phyloP scores from a whole-genome alignment of 176 grass and related monocot species.

The Hsuehochloa calcarea region DNA sequence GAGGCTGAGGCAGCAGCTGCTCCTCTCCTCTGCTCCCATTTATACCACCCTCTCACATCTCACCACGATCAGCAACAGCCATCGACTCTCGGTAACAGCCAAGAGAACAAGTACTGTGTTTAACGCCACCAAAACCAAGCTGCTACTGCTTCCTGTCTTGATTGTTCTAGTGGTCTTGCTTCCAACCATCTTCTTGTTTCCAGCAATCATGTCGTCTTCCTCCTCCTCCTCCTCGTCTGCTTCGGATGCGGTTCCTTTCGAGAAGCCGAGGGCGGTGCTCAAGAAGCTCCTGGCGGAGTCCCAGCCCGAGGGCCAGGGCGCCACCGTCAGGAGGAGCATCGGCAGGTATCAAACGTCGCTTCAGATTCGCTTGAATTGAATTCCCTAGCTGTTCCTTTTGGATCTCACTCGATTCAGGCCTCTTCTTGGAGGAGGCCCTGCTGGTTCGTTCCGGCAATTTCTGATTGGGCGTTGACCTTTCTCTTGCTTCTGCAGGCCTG shows the following conservation, averaged over 20 bases:
- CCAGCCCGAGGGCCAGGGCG: constrained; percentile 72
- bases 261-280: constrained; percentile 57
- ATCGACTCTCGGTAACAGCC: not conserved
- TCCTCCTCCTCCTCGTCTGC: not conserved
- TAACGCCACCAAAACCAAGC: not conserved
- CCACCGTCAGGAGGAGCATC: constrained; percentile 79
- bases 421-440: not conserved
- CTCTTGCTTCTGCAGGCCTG: constrained; percentile 36
- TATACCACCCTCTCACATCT: constrained; percentile 25
- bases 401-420: not conserved
- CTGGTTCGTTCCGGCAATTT: not conserved
- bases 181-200: not conserved
- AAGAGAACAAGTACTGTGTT: not conserved
- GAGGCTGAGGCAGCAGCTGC: constrained; percentile 13
- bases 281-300: constrained; percentile 68
- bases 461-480: not conserved
- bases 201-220: constrained; percentile 29
- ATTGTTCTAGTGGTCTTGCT: not conserved
- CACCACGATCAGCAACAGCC: not conserved
- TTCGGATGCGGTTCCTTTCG: not conserved
- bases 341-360: constrained; percentile 44
- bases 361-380: not conserved
- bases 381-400: not conserved
- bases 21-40: constrained; percentile 16
- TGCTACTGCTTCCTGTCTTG: not conserved